Base-by-base conservation (phyloP, 2,329 filamentous ascomycete genomes). In the Neopestalotiopsis sp. region DNA sequence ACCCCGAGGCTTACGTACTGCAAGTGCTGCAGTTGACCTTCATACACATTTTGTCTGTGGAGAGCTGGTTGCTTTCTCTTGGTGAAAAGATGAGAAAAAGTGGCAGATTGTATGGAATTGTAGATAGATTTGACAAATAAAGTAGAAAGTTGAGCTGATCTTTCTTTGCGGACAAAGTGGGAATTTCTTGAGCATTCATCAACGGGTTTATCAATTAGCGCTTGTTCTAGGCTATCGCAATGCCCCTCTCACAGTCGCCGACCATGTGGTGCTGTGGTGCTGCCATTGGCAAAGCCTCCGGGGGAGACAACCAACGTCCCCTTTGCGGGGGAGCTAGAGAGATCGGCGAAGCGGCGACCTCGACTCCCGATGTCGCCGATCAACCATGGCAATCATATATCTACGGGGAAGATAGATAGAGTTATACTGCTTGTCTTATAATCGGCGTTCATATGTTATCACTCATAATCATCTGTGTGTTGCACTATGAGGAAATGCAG, bases 21-120 rank as follows among this genome's bases (percentile, higher is more conserved):
- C 91, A 93, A 65, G 82, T 86, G 71, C 81, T 81, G 80, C 91
- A 93, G 69, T 81, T 85, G 30, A 88, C 86, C 78, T 88, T 88
- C 80, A 85, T 90, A 78, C 91, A 93, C 91, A 93, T 93, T 14
- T 72, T 78, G 73, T 4, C 42, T 4, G 49, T 6, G 52, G 32
- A 6, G n/a, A 24, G 14, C 61, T 13, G 30, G 13, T 24, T 59
- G 56, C 10, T 32, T 14, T 32, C 45, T 20, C 10, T 7, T 45
- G 65, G 14, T 45, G 20, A 52, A 52, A 56, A 52, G 20, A 52
- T 12, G 65, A 66, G 32, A 40, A 20, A 62, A 24, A 24, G 24
- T 24, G 24, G 42, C 14, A 13, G 42, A 17, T 45, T 45, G 42
- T 24, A 45, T 45, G 14, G 42, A 5, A 14, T 45, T 45, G 42